phyloP scores from a whole-genome alignment of 257 asterid genomes.

The Paulownia fortunei region DNA sequence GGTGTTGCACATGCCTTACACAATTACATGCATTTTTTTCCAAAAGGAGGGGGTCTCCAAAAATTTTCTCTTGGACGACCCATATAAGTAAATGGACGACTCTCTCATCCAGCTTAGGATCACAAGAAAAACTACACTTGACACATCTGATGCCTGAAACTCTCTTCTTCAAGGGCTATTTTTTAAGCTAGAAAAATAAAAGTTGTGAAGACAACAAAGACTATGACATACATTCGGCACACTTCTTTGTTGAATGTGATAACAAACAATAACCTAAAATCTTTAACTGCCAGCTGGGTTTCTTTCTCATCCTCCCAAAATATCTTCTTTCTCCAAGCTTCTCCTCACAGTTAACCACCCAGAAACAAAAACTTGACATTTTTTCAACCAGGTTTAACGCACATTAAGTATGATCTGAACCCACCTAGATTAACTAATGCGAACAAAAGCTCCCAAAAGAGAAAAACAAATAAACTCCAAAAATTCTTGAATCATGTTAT shows the following conservation, averaged over 20 bases:
- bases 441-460: neutral
- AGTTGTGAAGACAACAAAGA: too few relatives aligned
- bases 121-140: neutral
- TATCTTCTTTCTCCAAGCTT: too few relatives aligned
- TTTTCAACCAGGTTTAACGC: too few relatives aligned
- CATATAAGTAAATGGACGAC: neutral
- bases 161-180: neutral
- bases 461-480: neutral
- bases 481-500: constrained; percentile 27
- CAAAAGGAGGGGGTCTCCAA: too few relatives aligned
- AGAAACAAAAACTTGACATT: too few relatives aligned
- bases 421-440: neutral
- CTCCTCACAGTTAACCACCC: neutral
- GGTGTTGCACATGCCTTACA: neutral
- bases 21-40: constrained; percentile 1
- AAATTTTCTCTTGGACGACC: too few relatives aligned
- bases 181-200: neutral
- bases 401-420: neutral
- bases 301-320: too few relatives aligned
- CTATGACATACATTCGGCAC: too few relatives aligned
- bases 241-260: neutral
- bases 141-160: constrained; percentile 1
- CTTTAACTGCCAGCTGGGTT: too few relatives aligned
- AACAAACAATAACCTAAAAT: too few relatives aligned
- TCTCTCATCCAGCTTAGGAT: neutral